Conservation (phyloP, 306 rosid species). For the Comarum palustre region DNA sequence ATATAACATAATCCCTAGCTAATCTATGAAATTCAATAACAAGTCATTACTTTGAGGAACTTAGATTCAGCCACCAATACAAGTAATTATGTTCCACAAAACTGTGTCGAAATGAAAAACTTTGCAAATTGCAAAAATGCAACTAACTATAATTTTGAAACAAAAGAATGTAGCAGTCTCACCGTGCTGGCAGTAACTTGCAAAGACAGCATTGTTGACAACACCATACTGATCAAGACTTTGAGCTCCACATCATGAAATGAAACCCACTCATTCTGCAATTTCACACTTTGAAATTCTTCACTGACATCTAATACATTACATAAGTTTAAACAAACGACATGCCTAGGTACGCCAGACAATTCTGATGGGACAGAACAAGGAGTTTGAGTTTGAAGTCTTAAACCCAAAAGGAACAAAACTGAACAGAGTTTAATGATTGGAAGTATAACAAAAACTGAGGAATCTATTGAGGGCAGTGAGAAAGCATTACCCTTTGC, state of each 20-base stretch:
- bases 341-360: neutral
- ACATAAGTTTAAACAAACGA: too few relatives aligned
- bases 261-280: constrained; percentile 66
- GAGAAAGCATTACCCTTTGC: constrained; percentile 55
- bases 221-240: constrained; percentile 93
- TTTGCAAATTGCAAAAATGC: neutral
- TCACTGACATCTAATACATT: neutral
- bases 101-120: neutral
- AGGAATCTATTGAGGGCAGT: too few relatives aligned
- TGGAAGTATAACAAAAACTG: neutral
- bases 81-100: neutral
- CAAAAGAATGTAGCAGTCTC: constrained; percentile 28
- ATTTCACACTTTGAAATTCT: neutral
- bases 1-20: neutral
- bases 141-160: neutral
- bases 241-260: constrained; percentile 59
- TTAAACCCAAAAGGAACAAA: neutral
- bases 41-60: neutral
- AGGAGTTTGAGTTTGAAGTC: neutral
- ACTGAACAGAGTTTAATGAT: neutral
- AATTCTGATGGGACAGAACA: neutral
- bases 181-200: constrained; percentile 94
- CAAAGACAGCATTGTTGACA: constrained; percentile 84
- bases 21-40: neutral
- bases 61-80: neutral